Evolutionary conservation across 176 grass and related monocot genomes (phyloP).

Genomic region (Carex cristatella): DNA sequence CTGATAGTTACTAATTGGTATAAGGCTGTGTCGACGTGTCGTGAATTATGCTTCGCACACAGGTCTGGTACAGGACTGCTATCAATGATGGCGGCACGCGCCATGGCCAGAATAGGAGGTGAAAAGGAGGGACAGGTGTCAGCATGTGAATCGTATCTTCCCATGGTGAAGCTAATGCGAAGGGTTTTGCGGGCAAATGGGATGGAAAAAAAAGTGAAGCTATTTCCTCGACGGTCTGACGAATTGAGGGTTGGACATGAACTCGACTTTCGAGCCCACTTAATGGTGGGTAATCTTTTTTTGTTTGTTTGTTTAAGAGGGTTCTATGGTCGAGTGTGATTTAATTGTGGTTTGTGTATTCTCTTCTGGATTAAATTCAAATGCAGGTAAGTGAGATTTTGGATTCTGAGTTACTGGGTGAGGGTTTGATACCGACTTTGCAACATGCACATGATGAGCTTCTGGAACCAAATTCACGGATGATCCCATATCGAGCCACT

Average conservation of each 20-base stretch:
- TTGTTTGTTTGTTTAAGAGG: neutral
- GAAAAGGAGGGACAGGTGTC: slow-evolving; percentile 38
- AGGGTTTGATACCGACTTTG: slow-evolving; percentile 88
- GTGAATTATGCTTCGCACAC: slow-evolving; percentile 29
- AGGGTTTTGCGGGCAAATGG: slow-evolving; percentile 58
- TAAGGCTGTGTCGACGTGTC: slow-evolving; percentile 5
- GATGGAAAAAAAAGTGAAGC: slow-evolving; percentile 64
- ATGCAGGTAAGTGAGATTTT: slow-evolving; percentile 91
- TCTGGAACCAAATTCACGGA: slow-evolving; percentile 54
- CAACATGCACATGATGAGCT: slow-evolving; percentile 88
- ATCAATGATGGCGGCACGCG: slow-evolving; percentile 75
- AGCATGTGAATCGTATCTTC: slow-evolving; percentile 85
- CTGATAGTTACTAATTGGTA: slow-evolving; percentile 6
- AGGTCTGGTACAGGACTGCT: slow-evolving; percentile 91
- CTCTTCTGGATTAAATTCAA: neutral
- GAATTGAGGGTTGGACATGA: slow-evolving; percentile 59
- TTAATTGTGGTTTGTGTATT: neutral
- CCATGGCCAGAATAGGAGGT: slow-evolving; percentile 37
- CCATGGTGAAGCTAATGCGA: slow-evolving; percentile 80
- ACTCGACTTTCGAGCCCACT: slow-evolving; percentile 54
- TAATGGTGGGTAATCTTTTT: slow-evolving; percentile 42
- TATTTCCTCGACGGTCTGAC: slow-evolving; percentile 74
- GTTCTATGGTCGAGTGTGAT: neutral
- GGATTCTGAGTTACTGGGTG: slow-evolving; percentile 91
- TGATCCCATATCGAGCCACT: slow-evolving; percentile 73